These are phyloP conservation scores for Lojkania enalia DNA, from an alignment of 2,329 filamentous ascomycete species.

Conservation along the genomic window DNA sequence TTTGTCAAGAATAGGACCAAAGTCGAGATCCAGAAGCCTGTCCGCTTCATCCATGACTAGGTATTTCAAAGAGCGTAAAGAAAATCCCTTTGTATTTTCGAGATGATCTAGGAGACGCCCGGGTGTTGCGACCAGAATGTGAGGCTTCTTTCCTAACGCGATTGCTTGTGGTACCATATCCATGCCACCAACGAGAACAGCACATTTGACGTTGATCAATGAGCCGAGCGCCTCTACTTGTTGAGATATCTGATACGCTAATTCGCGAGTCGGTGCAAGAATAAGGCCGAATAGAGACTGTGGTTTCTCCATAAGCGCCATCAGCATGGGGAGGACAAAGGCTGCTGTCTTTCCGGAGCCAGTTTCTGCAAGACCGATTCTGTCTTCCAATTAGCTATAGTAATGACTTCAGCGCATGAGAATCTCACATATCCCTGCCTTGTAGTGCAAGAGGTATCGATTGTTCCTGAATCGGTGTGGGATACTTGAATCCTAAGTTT, in stretches of 20 bases:
- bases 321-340: constrained; percentile 89
- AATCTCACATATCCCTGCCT: constrained; percentile 68
- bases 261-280: constrained; percentile 87
- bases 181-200: constrained; percentile 88
- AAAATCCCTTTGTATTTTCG: constrained; percentile 97
- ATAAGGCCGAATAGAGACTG: constrained; percentile 86
- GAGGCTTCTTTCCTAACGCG: constrained; percentile 91
- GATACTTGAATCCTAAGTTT: constrained; percentile 76
- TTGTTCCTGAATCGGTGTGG: constrained; percentile 87
- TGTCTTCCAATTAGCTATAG: constrained; percentile 2
- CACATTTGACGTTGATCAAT: constrained; percentile 82
- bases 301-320: constrained; percentile 84
- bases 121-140: constrained; percentile 92
- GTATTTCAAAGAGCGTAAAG: constrained; percentile 77
- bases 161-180: constrained; percentile 94
- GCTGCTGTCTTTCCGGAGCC: constrained; percentile 95
- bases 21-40: constrained; percentile 88
- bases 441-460: constrained; percentile 80
- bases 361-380: constrained; percentile 89
- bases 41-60: constrained; percentile 96
- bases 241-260: constrained; percentile 88
- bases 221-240: constrained; percentile 86
- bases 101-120: constrained; percentile 88
- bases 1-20: constrained; percentile 85
- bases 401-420: background rate